These are phyloP conservation scores for Chlorella sp. DNA, from an alignment of 139 green algal species.

Conservation along the genomic window DNA sequence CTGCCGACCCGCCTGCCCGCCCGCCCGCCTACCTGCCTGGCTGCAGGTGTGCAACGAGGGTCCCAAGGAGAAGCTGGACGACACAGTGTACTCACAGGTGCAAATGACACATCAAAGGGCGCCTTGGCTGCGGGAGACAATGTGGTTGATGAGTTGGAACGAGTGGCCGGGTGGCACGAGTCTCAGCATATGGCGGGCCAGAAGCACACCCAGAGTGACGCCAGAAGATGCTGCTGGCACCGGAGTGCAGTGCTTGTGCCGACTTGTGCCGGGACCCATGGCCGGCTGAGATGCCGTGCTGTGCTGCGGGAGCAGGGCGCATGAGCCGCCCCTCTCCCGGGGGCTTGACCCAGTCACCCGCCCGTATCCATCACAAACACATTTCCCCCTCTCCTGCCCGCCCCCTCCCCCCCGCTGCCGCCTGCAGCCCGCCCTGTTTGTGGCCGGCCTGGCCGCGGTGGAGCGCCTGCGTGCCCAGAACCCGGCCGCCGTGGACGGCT, in stretches of 20 bases:
- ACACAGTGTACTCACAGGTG: conserved; percentile 74
- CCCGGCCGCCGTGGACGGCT: conserved; percentile 50
- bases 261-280: no score
- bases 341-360: no score
- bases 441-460: conserved; percentile 88
- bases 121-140: no score
- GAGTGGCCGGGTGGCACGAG: not conserved
- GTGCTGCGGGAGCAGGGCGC: no score
- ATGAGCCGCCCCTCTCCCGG: no score
- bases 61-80: conserved; percentile 88
- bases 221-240: not conserved
- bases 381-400: not conserved
- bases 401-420: not conserved
- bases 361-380: not conserved
- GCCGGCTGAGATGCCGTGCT: no score
- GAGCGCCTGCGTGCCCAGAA: conserved; percentile 70
- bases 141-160: not conserved
- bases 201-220: not conserved
- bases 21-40: no score
- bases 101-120: no score
- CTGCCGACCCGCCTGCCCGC: no score
- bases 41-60: conserved; percentile 63
- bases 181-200: not conserved
- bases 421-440: conserved; percentile 86
- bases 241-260: not conserved